Evolutionary conservation across 805 yeast species (phyloP), one percentile per base, ranked within the genome.

Genomic region (Yamadazyma olivae): DNA sequence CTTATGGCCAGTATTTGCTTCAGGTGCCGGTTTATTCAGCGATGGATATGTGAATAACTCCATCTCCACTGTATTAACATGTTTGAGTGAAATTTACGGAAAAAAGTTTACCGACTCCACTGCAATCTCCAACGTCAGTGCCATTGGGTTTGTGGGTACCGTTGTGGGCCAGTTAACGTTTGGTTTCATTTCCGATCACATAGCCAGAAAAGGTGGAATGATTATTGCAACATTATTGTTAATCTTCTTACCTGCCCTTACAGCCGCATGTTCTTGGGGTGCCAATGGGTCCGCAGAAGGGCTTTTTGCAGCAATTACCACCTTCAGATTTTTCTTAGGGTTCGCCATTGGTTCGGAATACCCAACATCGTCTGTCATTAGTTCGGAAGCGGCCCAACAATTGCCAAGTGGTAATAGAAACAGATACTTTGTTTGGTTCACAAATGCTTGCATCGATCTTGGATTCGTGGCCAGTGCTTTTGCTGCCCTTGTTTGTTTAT

Each of bases 311-410:
- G 91, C 93, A 15, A 63, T 90, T 36, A 86, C 95, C 6, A 83
- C 81, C 7, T 87, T 83, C 58, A 75, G 98, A 59, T 86, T 86
- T 59, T 81, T 90, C 62, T 65, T 90, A 34, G 98, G 98, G 63
- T 68, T 87, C 45, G 95, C 90, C 51, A 85, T 91, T 49, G 98
- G 98, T 50, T 89, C 95, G 32, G 98, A 90, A 63, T 90, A 90
- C 56, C 96, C 96, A 31, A 83, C 95, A 9, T 89, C 96, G 29
- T 83, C 95, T 6, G 91, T 90, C 14, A 95, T 95, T 24, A 87
- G 95, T 48, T 89, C 96, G 19, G 97, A 90, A 61, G 93, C 95
- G 25, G 79, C 95, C 30, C 80, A 84, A 38, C 64, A 77, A 43
- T 66, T 89, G 49, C 85, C 90, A 13, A 71, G 78, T n/a, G 95